Conservation (phyloP, 345 rosid species). For the Rhodamnia rubescens region DNA sequence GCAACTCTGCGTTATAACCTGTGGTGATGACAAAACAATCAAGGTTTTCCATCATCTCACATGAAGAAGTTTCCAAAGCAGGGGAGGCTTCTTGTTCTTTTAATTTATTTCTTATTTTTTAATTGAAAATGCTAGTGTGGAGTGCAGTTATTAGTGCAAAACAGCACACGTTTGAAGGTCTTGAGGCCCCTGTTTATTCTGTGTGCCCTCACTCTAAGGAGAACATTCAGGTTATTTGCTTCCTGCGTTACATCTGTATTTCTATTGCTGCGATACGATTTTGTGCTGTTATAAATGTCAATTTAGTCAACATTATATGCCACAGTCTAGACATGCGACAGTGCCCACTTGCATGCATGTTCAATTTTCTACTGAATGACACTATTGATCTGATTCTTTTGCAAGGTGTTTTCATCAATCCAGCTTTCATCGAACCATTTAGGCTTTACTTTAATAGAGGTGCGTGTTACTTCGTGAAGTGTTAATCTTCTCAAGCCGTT, state of each 20-base stretch:
- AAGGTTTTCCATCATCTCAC: constrained; percentile 18
- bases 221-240: constrained; percentile 22
- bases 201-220: constrained; percentile 40
- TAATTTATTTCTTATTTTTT: neutral
- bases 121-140: constrained; percentile 22
- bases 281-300: too few relatives aligned
- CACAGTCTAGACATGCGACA: too few relatives aligned
- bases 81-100: neutral
- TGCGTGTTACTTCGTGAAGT: too few relatives aligned
- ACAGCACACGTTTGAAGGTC: constrained; percentile 34
- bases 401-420: too few relatives aligned
- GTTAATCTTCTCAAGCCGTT: too few relatives aligned
- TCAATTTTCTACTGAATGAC: too few relatives aligned
- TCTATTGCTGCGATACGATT: neutral
- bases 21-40: constrained; percentile 53
- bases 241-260: neutral
- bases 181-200: constrained; percentile 51
- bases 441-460: too few relatives aligned
- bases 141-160: constrained; percentile 22
- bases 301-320: too few relatives aligned
- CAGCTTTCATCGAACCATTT: too few relatives aligned
- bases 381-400: too few relatives aligned
- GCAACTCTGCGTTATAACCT: constrained; percentile 41
- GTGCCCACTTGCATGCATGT: too few relatives aligned
- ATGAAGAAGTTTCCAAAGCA: neutral